phyloP scores from a whole-genome alignment of 2,329 filamentous ascomycete species.

The Beauveria sp. region DNA sequence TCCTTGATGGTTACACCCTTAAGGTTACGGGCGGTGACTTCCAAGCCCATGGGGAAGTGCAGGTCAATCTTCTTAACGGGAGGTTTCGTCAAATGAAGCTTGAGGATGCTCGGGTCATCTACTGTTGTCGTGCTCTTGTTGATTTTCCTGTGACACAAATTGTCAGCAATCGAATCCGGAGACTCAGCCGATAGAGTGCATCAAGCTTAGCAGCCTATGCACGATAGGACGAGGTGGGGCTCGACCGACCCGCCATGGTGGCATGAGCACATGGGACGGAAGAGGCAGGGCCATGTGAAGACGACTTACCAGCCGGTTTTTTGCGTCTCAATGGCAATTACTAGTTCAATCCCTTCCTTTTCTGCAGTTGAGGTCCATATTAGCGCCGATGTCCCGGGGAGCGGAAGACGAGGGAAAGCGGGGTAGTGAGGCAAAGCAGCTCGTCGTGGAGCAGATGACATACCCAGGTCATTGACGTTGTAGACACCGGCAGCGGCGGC shows the following conservation, averaged over 20 bases:
- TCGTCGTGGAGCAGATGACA: constrained; percentile 24
- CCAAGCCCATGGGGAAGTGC: constrained; percentile 79
- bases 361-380: constrained; percentile 40
- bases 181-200: constrained; percentile 1
- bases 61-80: constrained; percentile 92
- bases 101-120: constrained; percentile 78
- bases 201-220: constrained; percentile 2
- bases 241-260: not conserved
- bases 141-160: constrained; percentile 66
- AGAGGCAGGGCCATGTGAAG: not conserved
- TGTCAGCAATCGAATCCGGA: not conserved
- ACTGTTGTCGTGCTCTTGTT: constrained; percentile 74
- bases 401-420: not conserved
- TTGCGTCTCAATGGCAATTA: constrained; percentile 76
- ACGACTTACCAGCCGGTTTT: constrained; percentile 73
- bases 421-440: not conserved
- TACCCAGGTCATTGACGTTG: constrained; percentile 83
- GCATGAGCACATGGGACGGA: not conserved
- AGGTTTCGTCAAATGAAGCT: constrained; percentile 71
- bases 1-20: constrained; percentile 98
- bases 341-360: constrained; percentile 61
- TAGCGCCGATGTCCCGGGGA: not conserved
- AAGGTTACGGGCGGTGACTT: constrained; percentile 82
- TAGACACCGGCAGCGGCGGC: constrained; percentile 55
- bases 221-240: not conserved